A percentile compares a stretch with the other conserved stretches of the same genome.
Conservation (phyloP, 108 stramenopile genomes). For the Cylindrotheca fusiformis region DNA sequence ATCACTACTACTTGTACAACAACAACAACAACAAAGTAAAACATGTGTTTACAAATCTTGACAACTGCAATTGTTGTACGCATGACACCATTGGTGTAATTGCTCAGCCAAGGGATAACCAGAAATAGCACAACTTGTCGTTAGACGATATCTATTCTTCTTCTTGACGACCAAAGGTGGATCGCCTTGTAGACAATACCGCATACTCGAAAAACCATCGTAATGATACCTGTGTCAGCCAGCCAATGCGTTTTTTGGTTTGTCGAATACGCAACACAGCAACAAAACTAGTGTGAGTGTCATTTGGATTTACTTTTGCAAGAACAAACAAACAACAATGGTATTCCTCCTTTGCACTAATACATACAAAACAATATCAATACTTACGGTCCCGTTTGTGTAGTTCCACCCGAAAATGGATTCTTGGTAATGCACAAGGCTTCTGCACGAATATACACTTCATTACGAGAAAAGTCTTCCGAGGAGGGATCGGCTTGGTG, state of each 20-base stretch:
- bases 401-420: conserved; percentile 44
- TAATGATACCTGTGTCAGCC: too few species aligned
- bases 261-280: too few species aligned
- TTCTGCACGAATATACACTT: conserved; percentile 47
- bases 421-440: conserved; percentile 44
- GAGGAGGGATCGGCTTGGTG: conserved; percentile 7
- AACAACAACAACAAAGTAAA: too few species aligned
- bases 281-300: too few species aligned
- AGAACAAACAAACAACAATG: too few species aligned
- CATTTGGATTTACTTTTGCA: too few species aligned
- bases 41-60: background rate
- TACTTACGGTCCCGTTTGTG: conserved; percentile 32
- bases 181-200: conserved; percentile 24
- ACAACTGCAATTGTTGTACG: conserved; percentile 10
- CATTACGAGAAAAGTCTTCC: conserved; percentile 42
- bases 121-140: conserved; percentile 7
- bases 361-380: background rate
- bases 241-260: too few species aligned
- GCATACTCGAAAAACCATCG: background rate
- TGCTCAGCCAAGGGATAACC: conserved; percentile 12
- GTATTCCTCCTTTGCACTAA: too few species aligned
- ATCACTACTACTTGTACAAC: too few species aligned
- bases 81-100: conserved; percentile 31
- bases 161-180: conserved; percentile 47
- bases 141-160: conserved; percentile 21